Base-by-base conservation (phyloP, 177 flowering plant species). In the Vitis hybrid region DNA sequence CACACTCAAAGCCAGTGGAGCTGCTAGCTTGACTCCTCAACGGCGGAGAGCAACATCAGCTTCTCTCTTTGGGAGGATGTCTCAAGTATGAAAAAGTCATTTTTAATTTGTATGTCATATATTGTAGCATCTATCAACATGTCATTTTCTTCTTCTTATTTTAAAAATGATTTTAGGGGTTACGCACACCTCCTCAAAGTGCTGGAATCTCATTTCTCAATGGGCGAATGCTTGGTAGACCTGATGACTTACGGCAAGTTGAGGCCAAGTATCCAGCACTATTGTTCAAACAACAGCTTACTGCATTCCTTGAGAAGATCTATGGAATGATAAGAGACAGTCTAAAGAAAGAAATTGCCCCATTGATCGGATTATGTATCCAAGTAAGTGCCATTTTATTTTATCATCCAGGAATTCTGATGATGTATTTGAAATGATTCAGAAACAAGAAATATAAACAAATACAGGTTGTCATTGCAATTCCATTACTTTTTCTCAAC, bases 41-140 rank as follows among this genome's bases (percentile, higher is more conserved):
- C 76, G 99, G 74, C 83, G 97, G 65, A 86, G 97, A 81, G 70
- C 99, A 63, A 69, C 96, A 62, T 86, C 97, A 58, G 84, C 97
- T 39, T 86, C 99, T 62, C 85, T 95, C 20, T 93, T 95, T 82
- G 99, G 99, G 29, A 87, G 97, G 81, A 92, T 93, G 93, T 93
- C 98, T 73, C 97, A 91, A 69, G 99, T 95, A 80, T 73, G 72
- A 64, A 56, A 15, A 57, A 22, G 12, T 49, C 13, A 12, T 61
- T 45, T 39, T 51, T 51, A 19, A 4, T 12, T 33, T 48, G 45
- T 53, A 0, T 56, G 62, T 11, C 50, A 16, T 51, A 7, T 19
- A 55, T 61, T 31, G 55, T 64, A 48, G 31, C 14, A 56, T 18
- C 16, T 67, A 31, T 20, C 45, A 8, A 2, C 22, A 10, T 55